Evolutionary conservation across 2,329 filamentous ascomycete species (phyloP), one percentile per base, ranked within the genome.

Genomic region (Daldinia sp.): DNA sequence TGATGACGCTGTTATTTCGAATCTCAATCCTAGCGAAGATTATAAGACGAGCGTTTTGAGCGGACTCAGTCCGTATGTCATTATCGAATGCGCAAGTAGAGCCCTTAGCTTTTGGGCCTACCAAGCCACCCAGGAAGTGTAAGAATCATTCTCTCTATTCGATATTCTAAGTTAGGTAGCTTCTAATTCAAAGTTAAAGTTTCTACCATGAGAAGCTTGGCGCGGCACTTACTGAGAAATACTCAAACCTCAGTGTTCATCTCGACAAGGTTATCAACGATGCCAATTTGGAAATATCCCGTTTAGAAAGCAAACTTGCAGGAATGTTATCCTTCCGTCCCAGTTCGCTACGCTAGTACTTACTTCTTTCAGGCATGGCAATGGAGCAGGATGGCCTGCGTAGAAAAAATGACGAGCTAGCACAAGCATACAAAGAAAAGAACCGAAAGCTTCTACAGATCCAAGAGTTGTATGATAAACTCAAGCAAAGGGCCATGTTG

Each of bases 21-120:
- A 89, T 33, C 84, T 98, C 44, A 92, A 90, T 67, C 93, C 93
- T 0, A 90, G 89, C 0, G 94, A 98, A 75, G 93, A 97, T 72
- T 97, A 96, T 83, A 97, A 97, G 79, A 93, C 92, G 0, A 94
- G 90, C 67, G 88, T 97, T 0, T 83, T 98, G 10, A 93, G 92
- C 75, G 95, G 95, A 0, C 82, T 98, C 0, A 92, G 89, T 67
- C 95, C 95, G 0, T 90, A 86, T 37, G 85, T 90, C 33, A 92
- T 98, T 70, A 93, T 97, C 86, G 94, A 97, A 74, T 97, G 93
- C 79, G 92, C 93, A 23, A 89, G 91, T 4, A 87, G 92, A 72
- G 93, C 91, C 0, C 80, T 97, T 71, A 88, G 87, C 35, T 97
- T 97, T 77, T 97, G 93, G 91, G 90, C 89, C 33, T 97, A 97